Conservation (phyloP, 2,329 filamentous ascomycete genomes). For the Colletotrichum chlorophyti region DNA sequence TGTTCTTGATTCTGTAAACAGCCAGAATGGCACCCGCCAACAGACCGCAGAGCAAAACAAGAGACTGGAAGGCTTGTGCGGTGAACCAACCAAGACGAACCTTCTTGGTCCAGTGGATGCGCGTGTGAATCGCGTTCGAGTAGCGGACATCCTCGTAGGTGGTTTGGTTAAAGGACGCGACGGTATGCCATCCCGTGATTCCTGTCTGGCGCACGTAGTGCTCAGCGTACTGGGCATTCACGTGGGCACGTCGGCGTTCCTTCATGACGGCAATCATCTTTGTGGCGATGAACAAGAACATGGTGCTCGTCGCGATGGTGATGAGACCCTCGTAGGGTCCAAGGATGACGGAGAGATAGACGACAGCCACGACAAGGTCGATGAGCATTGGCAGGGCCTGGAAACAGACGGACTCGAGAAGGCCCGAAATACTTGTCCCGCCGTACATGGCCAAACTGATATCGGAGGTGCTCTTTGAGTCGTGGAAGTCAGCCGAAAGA, state of each 20-base stretch:
- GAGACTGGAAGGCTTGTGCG: slow-evolving; percentile 35
- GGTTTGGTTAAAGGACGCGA: slow-evolving; percentile 66
- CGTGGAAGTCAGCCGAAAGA: slow-evolving; percentile 67
- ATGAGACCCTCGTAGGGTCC: slow-evolving; percentile 69
- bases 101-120: slow-evolving; percentile 25
- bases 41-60: slow-evolving; percentile 74
- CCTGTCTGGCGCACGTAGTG: slow-evolving; percentile 62
- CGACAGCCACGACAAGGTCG: slow-evolving; percentile 64
- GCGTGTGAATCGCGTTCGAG: slow-evolving; percentile 50
- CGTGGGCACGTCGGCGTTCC: slow-evolving; percentile 54
- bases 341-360: slow-evolving; percentile 65
- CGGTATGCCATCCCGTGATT: slow-evolving; percentile 65
- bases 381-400: slow-evolving; percentile 65
- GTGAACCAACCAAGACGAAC: slow-evolving; percentile 27
- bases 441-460: slow-evolving; percentile 63
- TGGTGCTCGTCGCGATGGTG: slow-evolving; percentile 62
- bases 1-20: slow-evolving; percentile 71
- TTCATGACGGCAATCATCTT: slow-evolving; percentile 59
- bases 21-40: slow-evolving; percentile 67
- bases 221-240: slow-evolving; percentile 61
- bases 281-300: slow-evolving; percentile 62
- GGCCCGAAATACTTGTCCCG: slow-evolving; percentile 59
- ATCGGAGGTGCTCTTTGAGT: slow-evolving; percentile 65
- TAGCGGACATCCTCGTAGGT: slow-evolving; percentile 63
- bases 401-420: slow-evolving; percentile 65